Evolutionary conservation across 179 eudicot species (phyloP).

Genomic region (Drosera spatulata): DNA sequence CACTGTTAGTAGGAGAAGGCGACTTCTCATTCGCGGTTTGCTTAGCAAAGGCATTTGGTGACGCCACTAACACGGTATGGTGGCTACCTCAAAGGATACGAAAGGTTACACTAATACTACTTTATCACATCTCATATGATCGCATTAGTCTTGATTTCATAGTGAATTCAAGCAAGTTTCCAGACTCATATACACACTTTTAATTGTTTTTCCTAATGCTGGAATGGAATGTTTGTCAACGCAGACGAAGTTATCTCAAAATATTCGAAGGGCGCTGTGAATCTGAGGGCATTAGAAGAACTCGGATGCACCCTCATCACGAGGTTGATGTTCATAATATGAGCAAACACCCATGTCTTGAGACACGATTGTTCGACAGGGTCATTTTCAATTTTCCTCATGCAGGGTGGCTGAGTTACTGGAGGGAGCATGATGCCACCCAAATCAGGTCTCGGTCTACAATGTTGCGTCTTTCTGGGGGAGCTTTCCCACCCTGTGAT

Average conservation of each 20-base stretch:
- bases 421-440: not conserved
- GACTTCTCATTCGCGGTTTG: conserved; percentile 21
- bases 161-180: not conserved
- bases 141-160: not conserved
- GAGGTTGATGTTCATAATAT: conserved; percentile 1
- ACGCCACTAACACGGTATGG: conserved; percentile 18
- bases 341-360: not conserved
- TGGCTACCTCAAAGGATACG: conserved; percentile 13
- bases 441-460: not conserved
- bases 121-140: not conserved
- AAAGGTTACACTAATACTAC: not conserved
- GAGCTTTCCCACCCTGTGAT: no score
- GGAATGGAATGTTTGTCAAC: no score
- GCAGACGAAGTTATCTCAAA: not conserved
- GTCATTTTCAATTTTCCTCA: conserved; percentile 2
- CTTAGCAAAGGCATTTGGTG: conserved; percentile 18
- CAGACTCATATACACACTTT: not conserved
- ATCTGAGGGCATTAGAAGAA: conserved; percentile 5
- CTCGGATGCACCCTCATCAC: conserved; percentile 5
- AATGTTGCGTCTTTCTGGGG: not conserved
- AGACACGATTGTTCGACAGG: conserved; percentile 1
- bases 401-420: not conserved
- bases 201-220: not conserved
- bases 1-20: conserved; percentile 26
- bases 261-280: not conserved